Conservation (phyloP, 306 rosid species). For the Cercis canadensis region DNA sequence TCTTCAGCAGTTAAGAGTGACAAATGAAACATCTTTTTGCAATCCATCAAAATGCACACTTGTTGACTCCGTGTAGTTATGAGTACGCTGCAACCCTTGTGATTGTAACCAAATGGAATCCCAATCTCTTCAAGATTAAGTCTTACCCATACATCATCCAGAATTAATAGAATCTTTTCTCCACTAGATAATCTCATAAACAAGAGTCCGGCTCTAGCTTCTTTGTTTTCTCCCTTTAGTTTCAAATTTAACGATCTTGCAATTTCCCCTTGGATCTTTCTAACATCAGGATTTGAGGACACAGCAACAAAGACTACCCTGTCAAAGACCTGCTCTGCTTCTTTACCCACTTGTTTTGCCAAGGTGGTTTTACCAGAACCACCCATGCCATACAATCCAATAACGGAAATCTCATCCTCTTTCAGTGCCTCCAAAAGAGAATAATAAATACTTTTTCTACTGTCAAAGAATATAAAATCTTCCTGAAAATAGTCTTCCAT, state of each 20-base stretch:
- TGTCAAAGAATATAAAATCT: slow-evolving; percentile 3
- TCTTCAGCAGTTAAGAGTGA: background rate
- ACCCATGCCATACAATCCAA: slow-evolving; percentile 33
- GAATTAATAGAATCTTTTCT: background rate
- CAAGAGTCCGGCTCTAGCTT: fast-evolving
- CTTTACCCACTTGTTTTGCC: slow-evolving; percentile 4
- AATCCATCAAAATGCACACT: background rate
- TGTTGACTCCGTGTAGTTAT: background rate
- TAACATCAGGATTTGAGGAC: background rate
- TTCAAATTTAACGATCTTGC: background rate
- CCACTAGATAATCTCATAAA: background rate
- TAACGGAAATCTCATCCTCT: background rate
- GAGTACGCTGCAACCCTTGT: background rate
- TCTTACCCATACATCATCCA: slow-evolving; percentile 6
- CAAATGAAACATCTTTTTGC: background rate
- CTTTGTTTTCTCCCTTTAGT: fast-evolving
- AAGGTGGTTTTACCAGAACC: slow-evolving; percentile 41
- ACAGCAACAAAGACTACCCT: background rate
- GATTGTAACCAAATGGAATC: background rate
- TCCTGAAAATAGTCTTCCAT: background rate
- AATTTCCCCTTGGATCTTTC: background rate
- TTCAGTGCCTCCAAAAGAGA: background rate
- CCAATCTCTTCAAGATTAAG: background rate
- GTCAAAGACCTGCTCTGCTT: background rate
- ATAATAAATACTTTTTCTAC: background rate